phyloP scores from a whole-genome alignment of 2,329 filamentous ascomycete species.

The Piedraia hortae region DNA sequence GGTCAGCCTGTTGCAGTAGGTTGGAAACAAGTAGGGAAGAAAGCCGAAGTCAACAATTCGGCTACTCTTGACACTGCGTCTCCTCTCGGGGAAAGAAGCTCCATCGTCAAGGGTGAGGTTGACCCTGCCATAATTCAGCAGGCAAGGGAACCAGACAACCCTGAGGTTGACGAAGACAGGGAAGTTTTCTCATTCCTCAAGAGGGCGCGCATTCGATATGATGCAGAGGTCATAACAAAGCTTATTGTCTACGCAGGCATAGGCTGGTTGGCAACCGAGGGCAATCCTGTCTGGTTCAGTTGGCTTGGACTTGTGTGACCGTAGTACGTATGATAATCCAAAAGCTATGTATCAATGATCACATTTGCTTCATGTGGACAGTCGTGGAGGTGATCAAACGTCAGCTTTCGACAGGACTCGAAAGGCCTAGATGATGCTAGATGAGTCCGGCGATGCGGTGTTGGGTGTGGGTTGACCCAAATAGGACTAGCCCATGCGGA shows the following conservation, averaged over 20 bases:
- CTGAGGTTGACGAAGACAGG: conserved; percentile 9
- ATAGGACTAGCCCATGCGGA: too few relatives aligned
- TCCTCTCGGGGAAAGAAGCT: conserved; percentile 1
- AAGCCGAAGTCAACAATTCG: background rate
- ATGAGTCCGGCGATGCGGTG: too few relatives aligned
- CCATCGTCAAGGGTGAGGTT: conserved; percentile 1
- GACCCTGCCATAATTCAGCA: conserved; percentile 1
- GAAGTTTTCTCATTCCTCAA: conserved; percentile 67
- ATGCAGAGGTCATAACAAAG: conserved; percentile 97
- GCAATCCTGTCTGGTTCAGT: conserved; percentile 41
- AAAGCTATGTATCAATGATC: too few relatives aligned
- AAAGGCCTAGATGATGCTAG: too few relatives aligned
- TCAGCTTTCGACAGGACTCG: too few relatives aligned
- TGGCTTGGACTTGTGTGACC: conserved; percentile 4
- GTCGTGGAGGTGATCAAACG: too few relatives aligned
- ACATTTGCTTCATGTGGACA: too few relatives aligned
- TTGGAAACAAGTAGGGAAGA: background rate
- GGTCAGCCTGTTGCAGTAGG: too few relatives aligned
- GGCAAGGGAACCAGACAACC: background rate
- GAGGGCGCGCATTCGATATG: conserved; percentile 72
- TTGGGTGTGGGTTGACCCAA: too few relatives aligned
- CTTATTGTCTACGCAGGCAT: conserved; percentile 84
- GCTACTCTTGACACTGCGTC: background rate
- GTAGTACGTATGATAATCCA: too few relatives aligned
- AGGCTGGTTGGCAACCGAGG: conserved; percentile 50